Evolutionary conservation across 2,329 filamentous ascomycete genomes (phyloP).

Genomic region (Tothia fuscella): DNA sequence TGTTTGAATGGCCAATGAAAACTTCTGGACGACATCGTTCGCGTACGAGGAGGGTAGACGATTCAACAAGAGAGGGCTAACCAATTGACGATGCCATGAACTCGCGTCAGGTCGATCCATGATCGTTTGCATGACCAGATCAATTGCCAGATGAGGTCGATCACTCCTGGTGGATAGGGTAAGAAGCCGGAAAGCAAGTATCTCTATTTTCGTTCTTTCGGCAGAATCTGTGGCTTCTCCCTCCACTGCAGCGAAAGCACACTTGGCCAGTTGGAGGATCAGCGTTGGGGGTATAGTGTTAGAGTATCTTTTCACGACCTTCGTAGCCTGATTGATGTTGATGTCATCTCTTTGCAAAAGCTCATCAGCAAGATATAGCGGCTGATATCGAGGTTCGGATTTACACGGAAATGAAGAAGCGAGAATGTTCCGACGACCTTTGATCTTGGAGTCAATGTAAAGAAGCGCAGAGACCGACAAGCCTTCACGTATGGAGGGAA

Average conservation of each 20-base stretch:
- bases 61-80: constrained; percentile 22
- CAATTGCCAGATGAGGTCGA: constrained; percentile 19
- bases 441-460: background rate
- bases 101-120: constrained; percentile 25
- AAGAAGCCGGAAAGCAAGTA: constrained; percentile 7
- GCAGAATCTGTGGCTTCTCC: constrained; percentile 7
- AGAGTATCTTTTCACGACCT: background rate
- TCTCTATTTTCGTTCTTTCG: constrained; percentile 12
- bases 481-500: background rate
- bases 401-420: background rate
- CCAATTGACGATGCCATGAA: constrained; percentile 30
- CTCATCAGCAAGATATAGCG: background rate
- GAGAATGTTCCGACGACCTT: background rate
- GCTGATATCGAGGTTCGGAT: background rate
- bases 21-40: constrained; percentile 17
- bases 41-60: constrained; percentile 22
- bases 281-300: constrained; percentile 1
- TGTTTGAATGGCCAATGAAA: constrained; percentile 21
- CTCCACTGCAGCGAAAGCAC: constrained; percentile 2
- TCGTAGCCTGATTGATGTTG: background rate
- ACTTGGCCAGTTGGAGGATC: background rate
- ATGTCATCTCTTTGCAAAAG: background rate
- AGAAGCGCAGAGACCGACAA: background rate
- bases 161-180: constrained; percentile 18
- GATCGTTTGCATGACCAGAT: constrained; percentile 20